Conservation (phyloP, 257 asterid genomes). For the Mitragyna speciosa region DNA sequence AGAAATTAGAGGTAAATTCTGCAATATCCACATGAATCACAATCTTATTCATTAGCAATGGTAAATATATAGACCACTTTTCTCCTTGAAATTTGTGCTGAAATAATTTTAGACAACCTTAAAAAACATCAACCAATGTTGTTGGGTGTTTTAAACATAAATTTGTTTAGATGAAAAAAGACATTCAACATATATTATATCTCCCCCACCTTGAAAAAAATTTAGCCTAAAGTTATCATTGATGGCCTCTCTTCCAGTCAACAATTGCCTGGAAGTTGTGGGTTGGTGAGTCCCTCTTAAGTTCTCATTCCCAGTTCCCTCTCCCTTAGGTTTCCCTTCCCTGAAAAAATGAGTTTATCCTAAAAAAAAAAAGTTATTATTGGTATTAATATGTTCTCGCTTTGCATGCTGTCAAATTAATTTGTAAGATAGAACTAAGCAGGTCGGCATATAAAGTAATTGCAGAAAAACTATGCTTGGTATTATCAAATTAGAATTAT, state of each 20-base stretch:
- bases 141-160: background rate
- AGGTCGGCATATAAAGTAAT: background rate
- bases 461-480: constrained; percentile 6
- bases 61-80: background rate
- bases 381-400: background rate
- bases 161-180: background rate
- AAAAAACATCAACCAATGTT: background rate
- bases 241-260: no score
- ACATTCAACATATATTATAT: background rate
- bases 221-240: background rate
- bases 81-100: background rate
- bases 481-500: constrained; percentile 37
- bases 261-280: no score
- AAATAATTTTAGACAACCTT: background rate
- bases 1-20: background rate
- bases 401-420: background rate
- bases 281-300: no score
- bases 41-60: background rate
- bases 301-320: no score
- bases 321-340: no score
- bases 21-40: background rate
- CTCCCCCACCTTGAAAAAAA: background rate
- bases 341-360: no score
- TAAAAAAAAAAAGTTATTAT: no score
- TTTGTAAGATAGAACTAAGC: background rate